These are phyloP conservation scores for Arxiozyma telluris DNA, from an alignment of 1,139 yeast genomes.

Conservation along the genomic window DNA sequence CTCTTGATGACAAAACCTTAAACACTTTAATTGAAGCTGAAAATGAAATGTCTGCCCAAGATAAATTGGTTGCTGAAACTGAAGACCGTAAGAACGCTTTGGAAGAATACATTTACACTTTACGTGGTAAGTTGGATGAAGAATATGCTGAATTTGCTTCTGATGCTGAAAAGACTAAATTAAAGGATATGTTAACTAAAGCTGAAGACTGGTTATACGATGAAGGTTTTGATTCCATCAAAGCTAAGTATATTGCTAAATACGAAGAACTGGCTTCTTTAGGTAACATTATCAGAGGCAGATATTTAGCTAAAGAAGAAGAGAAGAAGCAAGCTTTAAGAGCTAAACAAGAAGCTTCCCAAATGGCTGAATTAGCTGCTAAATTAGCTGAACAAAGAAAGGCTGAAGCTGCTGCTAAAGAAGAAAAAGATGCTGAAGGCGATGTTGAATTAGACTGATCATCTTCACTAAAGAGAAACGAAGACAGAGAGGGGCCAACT, in stretches of 20 bases:
- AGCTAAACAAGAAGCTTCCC: constrained; percentile 81
- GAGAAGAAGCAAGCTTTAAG: constrained; percentile 86
- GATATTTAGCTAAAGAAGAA: constrained; percentile 90
- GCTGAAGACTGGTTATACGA: constrained; percentile 98
- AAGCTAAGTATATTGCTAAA: constrained; percentile 95
- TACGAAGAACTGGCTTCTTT: constrained; percentile 93
- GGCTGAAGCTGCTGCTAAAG: constrained; percentile 29
- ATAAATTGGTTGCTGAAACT: constrained; percentile 95
- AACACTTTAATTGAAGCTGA: constrained; percentile 69
- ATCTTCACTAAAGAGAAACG: background rate
- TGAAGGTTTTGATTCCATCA: constrained; percentile 91
- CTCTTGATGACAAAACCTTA: constrained; percentile 53
- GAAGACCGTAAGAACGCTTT: constrained; percentile 98
- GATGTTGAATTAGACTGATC: constrained; percentile 13
- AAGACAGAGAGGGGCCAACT: background rate
- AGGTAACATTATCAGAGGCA: constrained; percentile 93
- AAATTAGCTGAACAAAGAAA: constrained; percentile 78
- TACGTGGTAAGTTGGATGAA: constrained; percentile 95
- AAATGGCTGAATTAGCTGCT: constrained; percentile 82
- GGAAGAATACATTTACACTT: constrained; percentile 95
- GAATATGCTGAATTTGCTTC: constrained; percentile 82
- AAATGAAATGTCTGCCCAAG: constrained; percentile 75
- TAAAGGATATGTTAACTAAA: constrained; percentile 63
- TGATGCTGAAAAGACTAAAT: constrained; percentile 78
- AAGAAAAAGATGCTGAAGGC: constrained; percentile 24